Base-by-base conservation (phyloP, 2,329 filamentous ascomycete genomes). In the Xylariaceae sp. region DNA sequence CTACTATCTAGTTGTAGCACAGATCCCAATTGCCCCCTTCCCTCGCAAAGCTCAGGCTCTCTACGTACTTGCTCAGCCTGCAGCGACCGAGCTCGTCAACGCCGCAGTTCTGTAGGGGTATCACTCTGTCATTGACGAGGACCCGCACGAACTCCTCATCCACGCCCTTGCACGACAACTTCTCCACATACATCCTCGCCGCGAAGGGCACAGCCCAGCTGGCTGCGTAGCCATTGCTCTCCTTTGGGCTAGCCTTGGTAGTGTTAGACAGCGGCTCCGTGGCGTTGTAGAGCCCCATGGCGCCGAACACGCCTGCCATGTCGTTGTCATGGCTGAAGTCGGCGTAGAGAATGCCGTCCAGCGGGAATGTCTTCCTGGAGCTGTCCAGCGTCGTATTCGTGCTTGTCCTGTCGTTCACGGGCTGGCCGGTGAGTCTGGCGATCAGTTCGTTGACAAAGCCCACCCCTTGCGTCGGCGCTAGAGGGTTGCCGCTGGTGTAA, bases 321-420 rank as follows among this genome's bases (percentile, higher is more conserved):
- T 84, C 81, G 60, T 94, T 95, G 63, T 96, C 89, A 62, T 96
- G 89, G 47, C 81, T 86, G 57, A 96, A 95, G 62, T 96, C 89
- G 0, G 87, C 88, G 55, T 94, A 96, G 1, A 95, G 64, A 9
- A 65, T 65, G 30, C 67, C 63, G 45, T 74, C 71, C 0, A 94
- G 66, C 0, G 89, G 88, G 54, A 95, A 96, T 0, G 85, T 89
- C 5, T 62, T 57, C 1, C 73, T 64, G 41, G 78, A 69, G 4
- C 66, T 65, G 58, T 94, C 85, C 0, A 95, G 71, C 0, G 88
- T 94, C 24, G 66, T 68, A 61, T 96, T 95, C 5, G 82, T 87
- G 38, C 71, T 79, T 0, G 88, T 94, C 41, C 76, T 63, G 58
- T 94, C 88, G 0, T 70, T 52, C 1, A 95, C 86, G 0, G 83